A percentile compares a stretch with the other conserved stretches of the same genome.
These are phyloP conservation scores for Magnaporthiopsis incrustans DNA, from an alignment of 2,329 filamentous ascomycete genomes.

Conservation along the genomic window DNA sequence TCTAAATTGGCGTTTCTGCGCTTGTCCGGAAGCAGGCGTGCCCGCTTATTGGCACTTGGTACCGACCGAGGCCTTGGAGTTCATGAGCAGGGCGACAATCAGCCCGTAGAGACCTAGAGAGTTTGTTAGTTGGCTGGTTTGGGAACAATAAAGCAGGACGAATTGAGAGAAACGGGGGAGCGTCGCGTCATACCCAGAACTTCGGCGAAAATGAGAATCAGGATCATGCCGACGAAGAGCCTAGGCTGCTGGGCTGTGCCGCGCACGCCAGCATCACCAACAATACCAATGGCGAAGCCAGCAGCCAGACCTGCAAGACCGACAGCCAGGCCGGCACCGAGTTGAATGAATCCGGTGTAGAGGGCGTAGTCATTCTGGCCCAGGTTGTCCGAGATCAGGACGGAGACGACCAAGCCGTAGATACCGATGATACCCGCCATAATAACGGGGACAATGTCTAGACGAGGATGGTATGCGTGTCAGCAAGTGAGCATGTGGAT, in stretches of 20 bases:
- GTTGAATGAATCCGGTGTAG: slow-evolving; percentile 78
- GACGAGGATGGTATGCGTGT: not conserved
- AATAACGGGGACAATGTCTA: slow-evolving; percentile 99
- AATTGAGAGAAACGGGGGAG: slow-evolving; percentile 13
- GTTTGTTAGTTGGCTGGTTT: not conserved
- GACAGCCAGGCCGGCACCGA: slow-evolving; percentile 75
- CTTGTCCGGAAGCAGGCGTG: not conserved
- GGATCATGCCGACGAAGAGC: slow-evolving; percentile 94
- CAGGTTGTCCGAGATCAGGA: slow-evolving; percentile 75
- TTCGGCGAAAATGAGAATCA: slow-evolving; percentile 99
- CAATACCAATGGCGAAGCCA: slow-evolving; percentile 80
- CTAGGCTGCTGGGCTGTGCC: slow-evolving; percentile 77
- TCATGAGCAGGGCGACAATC: slow-evolving; percentile 98
- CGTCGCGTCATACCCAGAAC: slow-evolving; percentile 66
- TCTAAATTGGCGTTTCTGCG: not conserved
- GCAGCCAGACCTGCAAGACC: slow-evolving; percentile 77
- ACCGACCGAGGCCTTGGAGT: slow-evolving; percentile 74
- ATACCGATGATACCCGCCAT: slow-evolving; percentile 99
- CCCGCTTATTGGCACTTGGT: slow-evolving; percentile 52
- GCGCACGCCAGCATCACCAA: slow-evolving; percentile 81
- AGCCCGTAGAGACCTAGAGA: slow-evolving; percentile 87
- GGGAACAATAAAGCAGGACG: not conserved
- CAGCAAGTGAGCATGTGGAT: not conserved
- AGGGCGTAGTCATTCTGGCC: slow-evolving; percentile 60
- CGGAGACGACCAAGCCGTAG: slow-evolving; percentile 84